phyloP scores from a whole-genome alignment of 805 yeast species.

The Saccharomycopsis sp. region DNA sequence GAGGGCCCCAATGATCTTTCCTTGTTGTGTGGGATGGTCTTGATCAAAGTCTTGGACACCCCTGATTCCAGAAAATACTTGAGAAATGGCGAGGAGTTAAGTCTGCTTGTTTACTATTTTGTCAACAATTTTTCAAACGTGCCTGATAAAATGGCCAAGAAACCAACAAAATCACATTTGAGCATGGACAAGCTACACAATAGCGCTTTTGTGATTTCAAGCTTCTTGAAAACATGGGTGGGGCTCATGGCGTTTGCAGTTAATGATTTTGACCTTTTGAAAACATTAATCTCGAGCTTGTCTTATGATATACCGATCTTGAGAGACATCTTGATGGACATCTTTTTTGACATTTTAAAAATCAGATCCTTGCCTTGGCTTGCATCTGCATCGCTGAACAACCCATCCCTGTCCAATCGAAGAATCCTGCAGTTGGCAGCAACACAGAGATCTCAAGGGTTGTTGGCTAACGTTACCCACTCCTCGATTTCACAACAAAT shows the following conservation, averaged over 20 bases:
- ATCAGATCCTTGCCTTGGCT: slow-evolving; percentile 51
- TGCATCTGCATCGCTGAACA: slow-evolving; percentile 3
- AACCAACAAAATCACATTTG: slow-evolving; percentile 33
- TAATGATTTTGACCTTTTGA: slow-evolving; percentile 45
- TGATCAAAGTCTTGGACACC: slow-evolving; percentile 48
- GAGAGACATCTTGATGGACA: slow-evolving; percentile 58
- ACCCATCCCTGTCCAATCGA: slow-evolving; percentile 11
- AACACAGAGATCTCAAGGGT: slow-evolving; percentile 7
- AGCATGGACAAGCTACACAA: slow-evolving; percentile 49
- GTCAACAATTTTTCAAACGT: slow-evolving; percentile 11
- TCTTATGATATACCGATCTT: slow-evolving; percentile 45
- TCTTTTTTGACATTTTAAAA: slow-evolving; percentile 58
- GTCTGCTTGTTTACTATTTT: slow-evolving; percentile 43
- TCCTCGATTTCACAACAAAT: slow-evolving; percentile 5
- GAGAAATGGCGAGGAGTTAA: slow-evolving; percentile 49
- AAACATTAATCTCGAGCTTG: slow-evolving; percentile 52
- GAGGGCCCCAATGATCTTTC: slow-evolving; percentile 47
- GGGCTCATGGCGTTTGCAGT: slow-evolving; percentile 64
- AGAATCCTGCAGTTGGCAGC: too few relatives aligned
- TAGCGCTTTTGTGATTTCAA: slow-evolving; percentile 48
- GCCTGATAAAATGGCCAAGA: slow-evolving; percentile 6
- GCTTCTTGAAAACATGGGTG: slow-evolving; percentile 60
- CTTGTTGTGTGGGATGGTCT: slow-evolving; percentile 35
- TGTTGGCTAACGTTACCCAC: neutral
- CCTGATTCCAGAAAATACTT: slow-evolving; percentile 46